Conservation (phyloP, 345 rosid species). For the Adansonia digitata region DNA sequence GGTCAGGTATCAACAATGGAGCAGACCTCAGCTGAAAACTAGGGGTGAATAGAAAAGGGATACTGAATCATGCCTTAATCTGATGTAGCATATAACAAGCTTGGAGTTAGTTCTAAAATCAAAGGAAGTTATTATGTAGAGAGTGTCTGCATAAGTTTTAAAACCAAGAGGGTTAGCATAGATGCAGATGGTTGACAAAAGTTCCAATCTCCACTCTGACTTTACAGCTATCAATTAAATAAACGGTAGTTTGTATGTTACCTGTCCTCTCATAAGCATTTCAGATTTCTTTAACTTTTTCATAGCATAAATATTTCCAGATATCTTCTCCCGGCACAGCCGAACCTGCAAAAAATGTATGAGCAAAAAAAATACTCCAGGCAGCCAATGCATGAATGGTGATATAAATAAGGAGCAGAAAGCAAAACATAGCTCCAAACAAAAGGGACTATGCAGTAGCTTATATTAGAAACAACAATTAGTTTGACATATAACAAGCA, state of each 20-base stretch:
- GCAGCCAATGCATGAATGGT: slow-evolving; percentile 2
- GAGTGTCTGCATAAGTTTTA: background rate
- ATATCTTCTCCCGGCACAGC: slow-evolving; percentile 82
- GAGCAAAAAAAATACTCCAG: slow-evolving; percentile 1
- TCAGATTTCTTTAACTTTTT: slow-evolving; percentile 97
- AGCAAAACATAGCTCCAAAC: background rate
- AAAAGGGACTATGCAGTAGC: slow-evolving; percentile 3
- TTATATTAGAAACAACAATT: slow-evolving; percentile 1
- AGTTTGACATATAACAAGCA: background rate
- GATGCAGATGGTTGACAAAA: background rate
- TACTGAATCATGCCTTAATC: background rate
- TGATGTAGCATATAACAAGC: background rate
- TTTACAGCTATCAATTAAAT: slow-evolving; percentile 6
- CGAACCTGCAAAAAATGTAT: slow-evolving; percentile 54
- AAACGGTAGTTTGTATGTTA: slow-evolving; percentile 25
- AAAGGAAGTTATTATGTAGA: background rate
- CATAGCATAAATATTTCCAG: slow-evolving; percentile 94
- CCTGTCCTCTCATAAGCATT: slow-evolving; percentile 95
- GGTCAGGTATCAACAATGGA: background rate
- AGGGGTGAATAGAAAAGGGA: background rate
- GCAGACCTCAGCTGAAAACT: background rate
- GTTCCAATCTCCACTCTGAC: slow-evolving; percentile 3
- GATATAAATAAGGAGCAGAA: slow-evolving; percentile 2
- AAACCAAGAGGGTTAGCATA: background rate
- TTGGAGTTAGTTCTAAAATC: background rate